phyloP scores from a whole-genome alignment of 257 asterid genomes.

The Craterostigma plantagineum region DNA sequence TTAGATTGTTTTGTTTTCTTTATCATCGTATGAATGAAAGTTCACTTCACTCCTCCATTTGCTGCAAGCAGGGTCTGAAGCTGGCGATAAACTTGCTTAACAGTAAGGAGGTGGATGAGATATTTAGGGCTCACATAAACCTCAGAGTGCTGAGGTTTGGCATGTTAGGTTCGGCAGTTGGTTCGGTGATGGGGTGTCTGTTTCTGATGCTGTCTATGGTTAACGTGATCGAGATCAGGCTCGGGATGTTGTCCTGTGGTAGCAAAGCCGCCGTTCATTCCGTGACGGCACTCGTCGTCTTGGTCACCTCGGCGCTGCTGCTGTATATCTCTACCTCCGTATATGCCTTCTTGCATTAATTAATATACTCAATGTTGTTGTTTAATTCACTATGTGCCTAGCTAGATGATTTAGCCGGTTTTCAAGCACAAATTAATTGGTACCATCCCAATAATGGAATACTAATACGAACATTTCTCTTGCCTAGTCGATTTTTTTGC shows the following conservation, averaged over 20 bases:
- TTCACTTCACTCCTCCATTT: too few relatives aligned
- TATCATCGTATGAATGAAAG: too few relatives aligned
- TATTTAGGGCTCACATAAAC: slow-evolving; percentile 54
- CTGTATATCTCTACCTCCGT: slow-evolving; percentile 66
- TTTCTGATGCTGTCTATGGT: slow-evolving; percentile 85
- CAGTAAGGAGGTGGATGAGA: slow-evolving; percentile 59
- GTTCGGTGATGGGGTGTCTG: slow-evolving; percentile 83
- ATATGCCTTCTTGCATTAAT: slow-evolving; percentile 36
- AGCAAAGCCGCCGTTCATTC: slow-evolving; percentile 43
- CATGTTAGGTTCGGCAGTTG: slow-evolving; percentile 70
- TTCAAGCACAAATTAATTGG: too few relatives aligned
- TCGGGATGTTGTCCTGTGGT: slow-evolving; percentile 74
- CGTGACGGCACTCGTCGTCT: slow-evolving; percentile 29
- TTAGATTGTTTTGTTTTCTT: too few relatives aligned
- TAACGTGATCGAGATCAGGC: slow-evolving; percentile 57
- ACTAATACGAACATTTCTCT: too few relatives aligned
- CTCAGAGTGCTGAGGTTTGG: slow-evolving; percentile 47
- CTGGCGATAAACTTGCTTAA: slow-evolving; percentile 58
- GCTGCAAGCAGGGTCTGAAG: too few relatives aligned
- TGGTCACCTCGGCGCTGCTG: slow-evolving; percentile 48
- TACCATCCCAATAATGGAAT: too few relatives aligned
- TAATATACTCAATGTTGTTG: neutral
- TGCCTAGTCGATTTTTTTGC: too few relatives aligned
- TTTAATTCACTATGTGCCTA: neutral
- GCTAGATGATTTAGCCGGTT: too few relatives aligned